Percentiles rank a stretch among this genome's conserved stretches.
Evolutionary conservation across 257 asterid species (phyloP).

Genomic region (Solanum clarkiae): DNA sequence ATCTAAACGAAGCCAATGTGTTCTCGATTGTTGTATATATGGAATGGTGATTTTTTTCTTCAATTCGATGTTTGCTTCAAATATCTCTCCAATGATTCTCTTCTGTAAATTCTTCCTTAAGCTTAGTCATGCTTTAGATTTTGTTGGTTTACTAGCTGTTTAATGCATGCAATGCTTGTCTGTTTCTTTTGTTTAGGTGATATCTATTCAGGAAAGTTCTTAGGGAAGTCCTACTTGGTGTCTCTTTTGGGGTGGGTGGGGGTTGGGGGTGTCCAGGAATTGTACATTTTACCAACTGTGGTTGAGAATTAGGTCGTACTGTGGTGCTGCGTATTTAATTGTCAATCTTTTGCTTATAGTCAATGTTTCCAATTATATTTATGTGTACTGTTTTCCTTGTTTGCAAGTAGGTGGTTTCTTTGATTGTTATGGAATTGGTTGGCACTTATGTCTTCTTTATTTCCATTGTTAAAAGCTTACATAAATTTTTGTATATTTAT

Average conservation of each 20-base stretch:
- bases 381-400: background rate
- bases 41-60: background rate
- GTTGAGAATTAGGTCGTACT: background rate
- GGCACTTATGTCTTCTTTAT: background rate
- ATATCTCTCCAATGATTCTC: background rate
- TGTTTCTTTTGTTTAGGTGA: background rate
- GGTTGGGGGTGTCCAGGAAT: background rate
- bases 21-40: background rate
- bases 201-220: background rate
- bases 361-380: background rate
- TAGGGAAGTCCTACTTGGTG: background rate
- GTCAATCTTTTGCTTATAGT: background rate
- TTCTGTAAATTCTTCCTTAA: background rate
- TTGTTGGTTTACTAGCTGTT: background rate
- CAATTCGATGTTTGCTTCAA: background rate
- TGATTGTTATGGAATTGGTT: background rate
- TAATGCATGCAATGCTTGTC: background rate
- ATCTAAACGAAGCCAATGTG: background rate
- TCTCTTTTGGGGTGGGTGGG: background rate
- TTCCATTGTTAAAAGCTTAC: background rate
- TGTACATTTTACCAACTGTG: background rate
- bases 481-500: background rate
- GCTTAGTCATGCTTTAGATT: background rate
- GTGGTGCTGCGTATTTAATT: background rate
- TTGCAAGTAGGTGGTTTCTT: background rate